Percentiles rank a stretch among this genome's conserved stretches.
These are phyloP conservation scores for Vaccinium darrowii DNA, from an alignment of 148 eudicot genomes.

Conservation along the genomic window DNA sequence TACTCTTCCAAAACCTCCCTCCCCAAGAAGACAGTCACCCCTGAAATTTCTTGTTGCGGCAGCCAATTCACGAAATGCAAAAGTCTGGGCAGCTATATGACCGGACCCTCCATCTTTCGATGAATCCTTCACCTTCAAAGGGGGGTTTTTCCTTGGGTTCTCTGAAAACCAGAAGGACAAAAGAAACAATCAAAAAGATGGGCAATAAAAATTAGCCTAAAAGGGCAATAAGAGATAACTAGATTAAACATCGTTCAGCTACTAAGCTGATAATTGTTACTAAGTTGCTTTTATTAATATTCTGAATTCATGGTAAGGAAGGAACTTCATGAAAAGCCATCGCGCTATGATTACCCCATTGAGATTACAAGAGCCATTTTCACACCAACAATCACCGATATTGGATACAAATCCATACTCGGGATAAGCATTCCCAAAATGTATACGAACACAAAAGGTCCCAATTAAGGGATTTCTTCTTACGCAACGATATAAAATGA, in stretches of 20 bases:
- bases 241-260: background rate
- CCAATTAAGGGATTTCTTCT: background rate
- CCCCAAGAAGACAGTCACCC: slow-evolving; percentile 49
- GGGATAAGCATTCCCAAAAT: background rate
- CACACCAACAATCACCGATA: background rate
- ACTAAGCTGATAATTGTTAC: background rate
- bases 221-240: background rate
- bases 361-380: background rate
- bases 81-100: slow-evolving; percentile 48
- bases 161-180: slow-evolving; percentile 17
- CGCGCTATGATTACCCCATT: background rate
- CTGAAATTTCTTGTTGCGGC: slow-evolving; percentile 55
- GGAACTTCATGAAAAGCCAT: background rate
- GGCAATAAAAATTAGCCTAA: background rate
- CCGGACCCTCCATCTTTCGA: slow-evolving; percentile 33
- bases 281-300: background rate
- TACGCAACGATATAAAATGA: background rate
- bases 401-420: background rate
- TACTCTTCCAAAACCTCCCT: slow-evolving; percentile 66
- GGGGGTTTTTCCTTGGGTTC: slow-evolving; percentile 21
- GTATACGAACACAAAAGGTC: background rate
- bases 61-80: slow-evolving; percentile 55
- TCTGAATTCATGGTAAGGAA: background rate
- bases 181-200: background rate
- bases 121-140: slow-evolving; percentile 23